Conservation (phyloP, 805 yeast species). For the Tetrapisispora nanseiensis region DNA sequence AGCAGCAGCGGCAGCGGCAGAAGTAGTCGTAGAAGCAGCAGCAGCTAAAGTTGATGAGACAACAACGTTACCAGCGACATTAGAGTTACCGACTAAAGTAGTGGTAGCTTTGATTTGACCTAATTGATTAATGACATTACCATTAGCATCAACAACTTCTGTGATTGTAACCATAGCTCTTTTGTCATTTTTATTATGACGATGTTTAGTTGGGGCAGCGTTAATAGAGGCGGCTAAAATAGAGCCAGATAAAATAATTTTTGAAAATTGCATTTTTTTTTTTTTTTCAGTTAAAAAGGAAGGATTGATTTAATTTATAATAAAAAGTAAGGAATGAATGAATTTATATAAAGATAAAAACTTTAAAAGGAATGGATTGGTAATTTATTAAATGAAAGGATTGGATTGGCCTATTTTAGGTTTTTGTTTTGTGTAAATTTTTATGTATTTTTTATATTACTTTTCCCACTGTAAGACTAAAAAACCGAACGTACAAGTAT, state of each 20-base stretch:
- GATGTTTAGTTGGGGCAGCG: slow-evolving; percentile 22
- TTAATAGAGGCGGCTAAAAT: slow-evolving; percentile 15
- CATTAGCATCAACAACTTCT: slow-evolving; percentile 25
- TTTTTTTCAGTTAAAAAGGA: not conserved
- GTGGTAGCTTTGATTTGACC: slow-evolving; percentile 15
- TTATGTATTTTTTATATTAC: too few species aligned
- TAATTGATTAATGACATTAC: slow-evolving; percentile 21
- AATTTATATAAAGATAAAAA: not conserved
- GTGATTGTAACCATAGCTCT: slow-evolving; percentile 28
- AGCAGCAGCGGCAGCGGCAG: slow-evolving; percentile 22
- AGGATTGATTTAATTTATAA: not conserved
- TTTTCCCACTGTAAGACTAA: too few species aligned
- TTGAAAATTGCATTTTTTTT: slow-evolving; percentile 3
- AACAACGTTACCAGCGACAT: slow-evolving; percentile 19
- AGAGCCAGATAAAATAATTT: slow-evolving; percentile 1
- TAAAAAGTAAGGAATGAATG: not conserved
- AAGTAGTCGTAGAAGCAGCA: slow-evolving; percentile 11
- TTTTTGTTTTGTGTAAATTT: not conserved
- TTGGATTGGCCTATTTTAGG: not conserved
- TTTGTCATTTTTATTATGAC: slow-evolving; percentile 17
- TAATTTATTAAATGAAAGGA: not conserved
- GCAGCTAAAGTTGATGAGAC: slow-evolving; percentile 18
- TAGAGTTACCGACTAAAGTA: slow-evolving; percentile 17
- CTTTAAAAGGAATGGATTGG: not conserved
- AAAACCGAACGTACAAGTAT: too few species aligned